A percentile compares a stretch with the other conserved stretches of the same genome.
Evolutionary conservation across 768 basidiomycete genomes (phyloP).

Genomic region (Boletus pseudopeckii): DNA sequence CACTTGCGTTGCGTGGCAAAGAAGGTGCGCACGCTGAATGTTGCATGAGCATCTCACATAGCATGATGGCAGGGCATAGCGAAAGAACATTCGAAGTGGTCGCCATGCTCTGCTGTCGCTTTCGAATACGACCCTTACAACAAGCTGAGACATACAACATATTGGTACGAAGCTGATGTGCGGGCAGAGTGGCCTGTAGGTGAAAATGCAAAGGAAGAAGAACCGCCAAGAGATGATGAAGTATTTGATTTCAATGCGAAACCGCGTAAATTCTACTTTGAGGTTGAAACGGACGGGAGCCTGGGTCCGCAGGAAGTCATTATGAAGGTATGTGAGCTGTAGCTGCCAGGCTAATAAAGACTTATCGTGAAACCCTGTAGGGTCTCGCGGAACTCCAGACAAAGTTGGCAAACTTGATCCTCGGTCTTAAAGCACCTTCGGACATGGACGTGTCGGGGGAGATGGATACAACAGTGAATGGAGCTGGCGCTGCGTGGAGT

Average conservation of each 20-base stretch:
- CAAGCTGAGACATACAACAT: conserved; percentile 89
- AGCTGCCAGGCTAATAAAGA: neutral
- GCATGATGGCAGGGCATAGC: conserved; percentile 74
- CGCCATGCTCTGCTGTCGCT: conserved; percentile 88
- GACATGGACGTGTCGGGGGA: conserved; percentile 51
- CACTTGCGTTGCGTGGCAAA: conserved; percentile 84
- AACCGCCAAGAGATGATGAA: conserved; percentile 73
- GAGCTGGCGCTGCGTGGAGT: conserved; percentile 19
- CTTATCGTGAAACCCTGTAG: conserved; percentile 33
- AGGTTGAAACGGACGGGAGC: conserved; percentile 93
- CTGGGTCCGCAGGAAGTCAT: conserved; percentile 86
- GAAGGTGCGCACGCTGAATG: conserved; percentile 56
- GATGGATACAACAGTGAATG: conserved; percentile 33
- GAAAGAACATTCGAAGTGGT: conserved; percentile 99
- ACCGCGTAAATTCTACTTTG: conserved; percentile 88
- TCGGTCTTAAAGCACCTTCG: conserved; percentile 64
- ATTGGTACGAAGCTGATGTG: conserved; percentile 88
- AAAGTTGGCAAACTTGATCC: conserved; percentile 75
- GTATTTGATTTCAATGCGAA: conserved; percentile 86
- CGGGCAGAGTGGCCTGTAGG: conserved; percentile 89
- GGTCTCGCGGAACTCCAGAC: conserved; percentile 76
- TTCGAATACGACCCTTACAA: conserved; percentile 99
- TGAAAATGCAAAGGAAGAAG: conserved; percentile 82
- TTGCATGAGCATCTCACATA: neutral
- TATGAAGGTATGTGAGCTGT: conserved; percentile 57